Evolutionary conservation across 768 basidiomycete genomes (phyloP), one percentile per base, ranked within the genome.

Genomic region (Royoungia palumana): DNA sequence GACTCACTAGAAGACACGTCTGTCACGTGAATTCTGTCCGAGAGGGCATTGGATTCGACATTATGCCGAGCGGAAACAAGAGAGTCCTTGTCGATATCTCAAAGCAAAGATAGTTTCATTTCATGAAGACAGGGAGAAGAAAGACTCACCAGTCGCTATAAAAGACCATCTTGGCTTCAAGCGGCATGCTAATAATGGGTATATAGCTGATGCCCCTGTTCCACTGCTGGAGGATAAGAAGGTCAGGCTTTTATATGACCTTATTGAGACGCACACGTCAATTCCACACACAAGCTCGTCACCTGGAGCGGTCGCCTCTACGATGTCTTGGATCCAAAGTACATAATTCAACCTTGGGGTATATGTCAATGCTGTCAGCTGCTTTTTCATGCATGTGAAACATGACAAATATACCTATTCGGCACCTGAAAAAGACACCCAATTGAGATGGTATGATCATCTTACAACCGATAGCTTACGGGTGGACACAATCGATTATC

Each of bases 161-260:
- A 94, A 80, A 1, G 57, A 59, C 82, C 87, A 89, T 5, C 53
- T 62, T 6, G 72, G 62, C 37, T 80, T 68, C 30, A 80, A 56
- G 2, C 72, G 71, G 55, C 84, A 85, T 0, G 75, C 80, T 0
- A 98, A 72, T 2, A 97, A 72, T 0, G 94, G 86, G 56, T 96
- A 98, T 47, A 98, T 91, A 1, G 82, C 87, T 0, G 89, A 89
- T 7, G 93, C 85, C 0, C 95, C 95, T 8, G 94, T 95, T 19
- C 95, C 95, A 34, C 92, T 91, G 54, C 16, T 22, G 10, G 14
- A 25, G 2, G 5, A 22, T 45, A 30, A 53, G 38, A 30, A 13
- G 28, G 27, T 34, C 32, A 57, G 32, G n/a, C 21, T 21, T 45
- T 22, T 11, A 6, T 32, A 14, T 2, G 25, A 27, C 39, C 13